These are phyloP conservation scores for Sclerotinia sclerotiorum DNA, from an alignment of 2,329 filamentous ascomycete species.

Conservation along the genomic window DNA sequence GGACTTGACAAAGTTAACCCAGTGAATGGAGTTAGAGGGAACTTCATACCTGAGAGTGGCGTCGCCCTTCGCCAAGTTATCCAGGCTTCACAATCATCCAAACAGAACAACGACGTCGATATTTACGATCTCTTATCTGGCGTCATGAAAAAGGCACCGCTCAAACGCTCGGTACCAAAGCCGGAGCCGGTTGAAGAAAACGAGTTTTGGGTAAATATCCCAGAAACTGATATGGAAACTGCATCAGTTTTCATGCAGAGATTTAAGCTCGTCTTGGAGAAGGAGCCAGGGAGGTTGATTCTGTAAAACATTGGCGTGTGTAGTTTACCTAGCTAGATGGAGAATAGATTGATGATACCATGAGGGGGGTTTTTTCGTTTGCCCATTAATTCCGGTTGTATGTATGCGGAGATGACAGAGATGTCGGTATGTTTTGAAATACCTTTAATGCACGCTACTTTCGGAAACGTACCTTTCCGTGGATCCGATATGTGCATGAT, in stretches of 20 bases:
- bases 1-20: constrained; percentile 59
- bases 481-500: neutral
- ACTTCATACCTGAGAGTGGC: constrained; percentile 71
- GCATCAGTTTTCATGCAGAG: constrained; percentile 81
- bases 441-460: neutral
- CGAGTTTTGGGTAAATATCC: constrained; percentile 78
- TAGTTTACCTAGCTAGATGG: constrained; percentile 27
- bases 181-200: constrained; percentile 60
- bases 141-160: constrained; percentile 38
- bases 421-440: neutral
- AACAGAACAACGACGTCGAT: constrained; percentile 57
- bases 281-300: constrained; percentile 74
- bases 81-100: constrained; percentile 31
- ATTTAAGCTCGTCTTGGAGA: constrained; percentile 79
- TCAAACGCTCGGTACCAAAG: constrained; percentile 36
- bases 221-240: constrained; percentile 76
- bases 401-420: neutral
- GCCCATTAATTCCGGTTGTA: neutral
- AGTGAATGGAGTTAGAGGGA: constrained; percentile 56
- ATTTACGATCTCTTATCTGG: constrained; percentile 79
- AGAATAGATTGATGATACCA: constrained; percentile 29
- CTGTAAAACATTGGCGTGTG: constrained; percentile 45
- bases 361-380: neutral
- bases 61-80: constrained; percentile 46
- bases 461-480: neutral